Evolutionary conservation across 2,329 filamentous ascomycete species (phyloP).

Genomic region (Diaporthe caulivora): DNA sequence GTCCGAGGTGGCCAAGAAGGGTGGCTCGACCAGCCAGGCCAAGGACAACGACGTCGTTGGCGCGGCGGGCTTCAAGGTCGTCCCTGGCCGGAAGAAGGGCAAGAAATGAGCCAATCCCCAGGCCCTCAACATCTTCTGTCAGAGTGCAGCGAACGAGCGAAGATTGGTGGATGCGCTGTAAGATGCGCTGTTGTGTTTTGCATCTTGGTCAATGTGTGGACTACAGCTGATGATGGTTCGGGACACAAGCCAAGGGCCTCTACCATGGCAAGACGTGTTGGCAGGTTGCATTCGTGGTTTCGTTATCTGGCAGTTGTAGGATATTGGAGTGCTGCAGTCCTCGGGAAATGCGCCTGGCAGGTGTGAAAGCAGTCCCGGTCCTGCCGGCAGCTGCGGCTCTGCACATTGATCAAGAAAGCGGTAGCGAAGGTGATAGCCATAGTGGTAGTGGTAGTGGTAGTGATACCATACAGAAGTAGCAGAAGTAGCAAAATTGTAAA

Average conservation of each 20-base stretch:
- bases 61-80: conserved; percentile 84
- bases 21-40: conserved; percentile 63
- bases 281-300: background rate
- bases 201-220: background rate
- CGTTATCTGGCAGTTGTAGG: background rate
- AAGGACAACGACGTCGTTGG: conserved; percentile 51
- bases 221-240: background rate
- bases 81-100: conserved; percentile 92
- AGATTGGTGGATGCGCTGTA: background rate
- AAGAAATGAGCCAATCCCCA: conserved; percentile 67
- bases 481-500: conserved; percentile 7
- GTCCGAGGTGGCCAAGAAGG: conserved; percentile 98
- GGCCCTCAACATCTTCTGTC: background rate
- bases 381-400: background rate
- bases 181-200: background rate
- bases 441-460: background rate
- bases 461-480: background rate
- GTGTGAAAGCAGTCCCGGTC: background rate
- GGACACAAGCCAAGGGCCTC: background rate
- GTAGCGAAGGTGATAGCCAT: conserved; percentile 4
- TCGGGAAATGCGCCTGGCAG: background rate
- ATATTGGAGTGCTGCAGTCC: background rate
- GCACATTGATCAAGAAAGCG: background rate
- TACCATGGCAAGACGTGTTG: background rate
- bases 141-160: background rate